Percentiles rank a stretch among this genome's conserved stretches.
Conservation (phyloP, 768 basidiomycete genomes). For the Trametes punicea region DNA sequence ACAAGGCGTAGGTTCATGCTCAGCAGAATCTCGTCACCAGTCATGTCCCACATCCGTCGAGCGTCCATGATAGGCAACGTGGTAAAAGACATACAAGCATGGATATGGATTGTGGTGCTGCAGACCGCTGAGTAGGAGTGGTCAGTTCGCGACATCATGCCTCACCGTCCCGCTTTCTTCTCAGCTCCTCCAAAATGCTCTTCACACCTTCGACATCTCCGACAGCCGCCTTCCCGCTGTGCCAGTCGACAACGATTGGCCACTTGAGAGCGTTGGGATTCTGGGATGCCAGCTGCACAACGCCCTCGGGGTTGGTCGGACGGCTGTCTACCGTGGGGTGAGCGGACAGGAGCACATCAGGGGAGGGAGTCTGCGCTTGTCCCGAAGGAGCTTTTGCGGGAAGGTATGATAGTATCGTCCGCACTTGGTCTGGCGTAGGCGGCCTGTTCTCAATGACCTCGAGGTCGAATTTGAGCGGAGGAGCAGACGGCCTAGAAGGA, state of each 20-base stretch:
- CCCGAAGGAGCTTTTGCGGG: constrained; percentile 25
- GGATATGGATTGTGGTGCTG: too few relatives aligned
- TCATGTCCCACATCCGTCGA: too few relatives aligned
- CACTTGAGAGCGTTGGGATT: constrained; percentile 66
- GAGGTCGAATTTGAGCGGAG: constrained; percentile 66
- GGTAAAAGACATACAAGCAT: too few relatives aligned
- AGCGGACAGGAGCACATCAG: constrained; percentile 51
- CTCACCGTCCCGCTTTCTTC: constrained; percentile 69
- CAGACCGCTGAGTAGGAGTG: too few relatives aligned
- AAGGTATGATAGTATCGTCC: constrained; percentile 62
- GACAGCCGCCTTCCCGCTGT: constrained; percentile 56
- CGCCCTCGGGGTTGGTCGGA: constrained; percentile 41
- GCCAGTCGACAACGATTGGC: constrained; percentile 82
- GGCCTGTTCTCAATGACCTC: constrained; percentile 63
- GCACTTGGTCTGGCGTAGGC: constrained; percentile 67
- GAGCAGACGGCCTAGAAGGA: constrained; percentile 38
- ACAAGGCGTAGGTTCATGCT: too few relatives aligned
- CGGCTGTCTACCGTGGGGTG: constrained; percentile 48
- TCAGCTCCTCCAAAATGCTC: constrained; percentile 57
- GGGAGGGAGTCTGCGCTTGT: constrained; percentile 6
- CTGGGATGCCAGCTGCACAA: constrained; percentile 48
- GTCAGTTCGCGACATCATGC: neutral
- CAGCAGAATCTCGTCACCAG: too few relatives aligned
- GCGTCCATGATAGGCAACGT: too few relatives aligned
- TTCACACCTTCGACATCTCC: constrained; percentile 72